A percentile compares a stretch with the other conserved stretches of the same genome.
Evolutionary conservation across 1,139 yeast genomes (phyloP).

Genomic region (Blastobotrys apis): DNA sequence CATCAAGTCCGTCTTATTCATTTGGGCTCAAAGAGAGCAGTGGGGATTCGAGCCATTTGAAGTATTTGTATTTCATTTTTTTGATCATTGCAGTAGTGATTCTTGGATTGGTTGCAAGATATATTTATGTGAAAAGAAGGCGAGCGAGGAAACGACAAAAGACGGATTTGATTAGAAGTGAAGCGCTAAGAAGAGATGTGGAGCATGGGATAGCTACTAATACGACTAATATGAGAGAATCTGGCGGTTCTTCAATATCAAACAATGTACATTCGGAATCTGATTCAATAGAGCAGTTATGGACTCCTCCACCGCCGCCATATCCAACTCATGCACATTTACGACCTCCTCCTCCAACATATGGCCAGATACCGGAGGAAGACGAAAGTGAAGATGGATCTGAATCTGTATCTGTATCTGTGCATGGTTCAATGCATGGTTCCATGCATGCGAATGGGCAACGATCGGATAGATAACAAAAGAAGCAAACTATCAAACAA

Average conservation of each 20-base stretch:
- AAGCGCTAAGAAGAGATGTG: conserved; percentile 29
- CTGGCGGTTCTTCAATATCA: no score
- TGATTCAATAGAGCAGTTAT: background rate
- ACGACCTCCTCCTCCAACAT: conserved; percentile 5
- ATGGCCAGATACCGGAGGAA: conserved; percentile 8
- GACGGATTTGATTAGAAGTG: conserved; percentile 23
- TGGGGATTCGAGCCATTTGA: conserved; percentile 19
- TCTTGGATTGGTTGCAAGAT: conserved; percentile 24
- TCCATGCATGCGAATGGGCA: no score
- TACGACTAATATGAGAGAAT: no score
- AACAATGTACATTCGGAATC: background rate
- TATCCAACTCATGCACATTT: conserved; percentile 22
- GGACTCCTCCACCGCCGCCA: conserved; percentile 26
- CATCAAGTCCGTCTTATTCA: conserved; percentile 16
- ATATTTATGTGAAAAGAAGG: conserved; percentile 24
- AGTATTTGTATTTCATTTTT: conserved; percentile 28
- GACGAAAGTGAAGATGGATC: conserved; percentile 2
- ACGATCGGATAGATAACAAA: no score
- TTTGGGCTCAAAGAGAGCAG: conserved; percentile 10
- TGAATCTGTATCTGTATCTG: background rate
- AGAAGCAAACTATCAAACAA: no score
- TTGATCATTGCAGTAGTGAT: conserved; percentile 28
- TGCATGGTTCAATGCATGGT: no score
- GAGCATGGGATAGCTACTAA: conserved; percentile 20
- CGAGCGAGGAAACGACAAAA: conserved; percentile 22